Percentiles rank a stretch among this genome's conserved stretches.
These are phyloP conservation scores for Cardamine occulta DNA, from an alignment of 345 rosid species.

Conservation along the genomic window DNA sequence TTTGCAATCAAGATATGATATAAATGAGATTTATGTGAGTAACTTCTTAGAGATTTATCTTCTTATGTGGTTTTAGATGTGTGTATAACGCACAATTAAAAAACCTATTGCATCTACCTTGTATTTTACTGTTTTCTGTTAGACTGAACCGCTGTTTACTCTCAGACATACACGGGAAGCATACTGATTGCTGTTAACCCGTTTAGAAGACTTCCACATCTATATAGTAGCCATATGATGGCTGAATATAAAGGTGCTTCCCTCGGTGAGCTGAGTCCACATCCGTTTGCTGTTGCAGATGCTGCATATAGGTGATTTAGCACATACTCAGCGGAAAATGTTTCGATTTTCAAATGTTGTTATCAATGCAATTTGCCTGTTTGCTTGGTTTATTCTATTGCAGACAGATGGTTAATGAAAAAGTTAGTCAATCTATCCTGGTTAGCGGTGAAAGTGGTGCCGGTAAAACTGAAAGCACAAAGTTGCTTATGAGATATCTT, in stretches of 20 bases:
- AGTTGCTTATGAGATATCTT: constrained; percentile 95
- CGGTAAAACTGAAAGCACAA: constrained; percentile 98
- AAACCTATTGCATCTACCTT: not conserved
- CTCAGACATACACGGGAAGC: constrained; percentile 93
- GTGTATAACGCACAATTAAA: not conserved
- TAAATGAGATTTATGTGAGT: constrained; percentile 96
- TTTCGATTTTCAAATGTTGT: not conserved
- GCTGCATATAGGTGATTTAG: constrained; percentile 82
- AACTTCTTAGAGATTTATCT: constrained; percentile 54
- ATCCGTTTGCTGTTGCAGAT: constrained; percentile 99
- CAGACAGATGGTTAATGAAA: constrained; percentile 93
- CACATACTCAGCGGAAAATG: not conserved
- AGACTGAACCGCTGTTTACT: constrained; percentile 21
- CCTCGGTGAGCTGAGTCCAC: constrained; percentile 97
- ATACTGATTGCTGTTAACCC: constrained; percentile 99
- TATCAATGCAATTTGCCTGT: constrained; percentile 5
- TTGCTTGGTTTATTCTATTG: constrained; percentile 32
- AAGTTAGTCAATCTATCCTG: constrained; percentile 87
- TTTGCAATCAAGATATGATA: constrained; percentile 94
- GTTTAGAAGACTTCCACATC: constrained; percentile 89
- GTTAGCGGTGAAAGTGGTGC: constrained; percentile 99
- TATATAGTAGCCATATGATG: constrained; percentile 96
- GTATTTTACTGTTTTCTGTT: not conserved
- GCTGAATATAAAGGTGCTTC: constrained; percentile 92
- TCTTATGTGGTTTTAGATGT: constrained; percentile 2